phyloP scores from a whole-genome alignment of 345 rosid genomes.

The Corymbia maculata region DNA sequence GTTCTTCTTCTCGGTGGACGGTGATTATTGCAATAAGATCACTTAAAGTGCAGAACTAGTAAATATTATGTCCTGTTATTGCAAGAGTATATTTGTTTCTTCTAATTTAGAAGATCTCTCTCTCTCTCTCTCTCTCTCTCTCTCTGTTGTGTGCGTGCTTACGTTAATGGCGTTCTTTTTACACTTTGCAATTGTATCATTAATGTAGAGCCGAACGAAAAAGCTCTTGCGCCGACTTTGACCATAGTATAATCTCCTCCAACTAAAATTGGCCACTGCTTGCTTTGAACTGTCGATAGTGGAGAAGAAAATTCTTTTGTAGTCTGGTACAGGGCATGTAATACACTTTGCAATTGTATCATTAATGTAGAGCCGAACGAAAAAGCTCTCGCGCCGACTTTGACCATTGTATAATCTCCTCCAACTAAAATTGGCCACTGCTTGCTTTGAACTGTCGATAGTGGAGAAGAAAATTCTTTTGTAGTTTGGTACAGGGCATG shows the following conservation, averaged over 20 bases:
- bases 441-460: background rate
- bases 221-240: background rate
- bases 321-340: background rate
- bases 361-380: too few species aligned
- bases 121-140: background rate
- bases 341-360: background rate
- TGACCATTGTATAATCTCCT: background rate
- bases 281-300: background rate
- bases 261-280: background rate
- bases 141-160: background rate
- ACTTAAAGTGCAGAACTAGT: background rate
- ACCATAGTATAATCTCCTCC: background rate
- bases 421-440: background rate
- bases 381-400: background rate
- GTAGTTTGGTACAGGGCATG: background rate
- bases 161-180: background rate
- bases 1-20: background rate
- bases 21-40: background rate
- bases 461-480: background rate
- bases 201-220: background rate
- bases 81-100: background rate
- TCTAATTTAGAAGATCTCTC: background rate
- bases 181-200: background rate
- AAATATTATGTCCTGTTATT: background rate
- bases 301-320: background rate